These are phyloP conservation scores for Lithohypha guttulata DNA, from an alignment of 2,329 filamentous ascomycete species.

Conservation along the genomic window DNA sequence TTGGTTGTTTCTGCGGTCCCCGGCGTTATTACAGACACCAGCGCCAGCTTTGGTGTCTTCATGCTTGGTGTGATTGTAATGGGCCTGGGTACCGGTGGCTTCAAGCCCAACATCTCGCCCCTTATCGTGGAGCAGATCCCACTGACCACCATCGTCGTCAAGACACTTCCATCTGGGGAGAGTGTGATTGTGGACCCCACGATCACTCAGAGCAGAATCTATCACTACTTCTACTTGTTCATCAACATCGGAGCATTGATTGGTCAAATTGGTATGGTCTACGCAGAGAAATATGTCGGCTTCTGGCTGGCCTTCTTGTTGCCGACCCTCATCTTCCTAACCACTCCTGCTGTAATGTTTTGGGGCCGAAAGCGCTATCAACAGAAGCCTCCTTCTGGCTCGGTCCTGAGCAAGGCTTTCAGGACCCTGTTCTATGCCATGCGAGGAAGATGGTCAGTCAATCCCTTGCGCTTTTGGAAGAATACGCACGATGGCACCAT, in stretches of 20 bases:
- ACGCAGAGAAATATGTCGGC: slow-evolving; percentile 64
- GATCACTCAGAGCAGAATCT: slow-evolving; percentile 57
- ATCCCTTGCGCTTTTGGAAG: slow-evolving; percentile 42
- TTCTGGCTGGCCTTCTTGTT: slow-evolving; percentile 64
- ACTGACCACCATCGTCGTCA: slow-evolving; percentile 47
- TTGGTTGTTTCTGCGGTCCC: slow-evolving; percentile 57
- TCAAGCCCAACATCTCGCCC: slow-evolving; percentile 55
- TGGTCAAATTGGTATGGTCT: slow-evolving; percentile 57
- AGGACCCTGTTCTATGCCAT: slow-evolving; percentile 37
- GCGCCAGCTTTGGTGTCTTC: slow-evolving; percentile 53
- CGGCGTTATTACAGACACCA: slow-evolving; percentile 46
- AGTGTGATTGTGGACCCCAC: slow-evolving; percentile 61
- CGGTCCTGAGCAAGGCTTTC: slow-evolving; percentile 34
- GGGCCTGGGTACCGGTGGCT: slow-evolving; percentile 64
- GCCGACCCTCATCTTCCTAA: slow-evolving; percentile 54
- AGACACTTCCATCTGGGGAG: slow-evolving; percentile 47
- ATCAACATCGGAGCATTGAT: slow-evolving; percentile 57
- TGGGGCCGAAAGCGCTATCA: slow-evolving; percentile 53
- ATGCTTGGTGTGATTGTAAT: slow-evolving; percentile 55
- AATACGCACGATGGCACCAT: slow-evolving; percentile 14
- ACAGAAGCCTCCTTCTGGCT: slow-evolving; percentile 57
- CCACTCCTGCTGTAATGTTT: slow-evolving; percentile 51
- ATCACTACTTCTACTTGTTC: slow-evolving; percentile 60
- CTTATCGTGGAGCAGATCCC: slow-evolving; percentile 58
- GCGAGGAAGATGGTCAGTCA: slow-evolving; percentile 53